Percentiles rank a stretch among this genome's conserved stretches.
These are phyloP conservation scores for Adansonia madagascariensis DNA, from an alignment of 441 rosid species.

Conservation along the genomic window DNA sequence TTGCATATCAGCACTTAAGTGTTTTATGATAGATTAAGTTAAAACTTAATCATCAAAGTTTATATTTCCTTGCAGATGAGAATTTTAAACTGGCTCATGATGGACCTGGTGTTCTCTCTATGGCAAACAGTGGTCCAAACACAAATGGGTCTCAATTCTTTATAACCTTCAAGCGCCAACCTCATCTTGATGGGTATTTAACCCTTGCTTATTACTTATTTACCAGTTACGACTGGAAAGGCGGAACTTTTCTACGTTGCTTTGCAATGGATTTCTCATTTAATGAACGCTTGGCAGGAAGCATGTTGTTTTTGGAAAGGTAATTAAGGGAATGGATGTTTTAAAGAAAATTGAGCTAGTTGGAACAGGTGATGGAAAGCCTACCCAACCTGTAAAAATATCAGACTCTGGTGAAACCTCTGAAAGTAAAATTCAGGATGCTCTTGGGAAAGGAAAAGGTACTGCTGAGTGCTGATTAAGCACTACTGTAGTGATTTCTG, in stretches of 20 bases:
- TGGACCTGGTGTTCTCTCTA: constrained; percentile 84
- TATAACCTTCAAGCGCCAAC: constrained; percentile 75
- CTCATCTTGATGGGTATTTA: constrained; percentile 88
- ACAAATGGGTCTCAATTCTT: constrained; percentile 97
- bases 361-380: constrained; percentile 74
- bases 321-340: constrained; percentile 74
- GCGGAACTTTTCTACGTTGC: not conserved
- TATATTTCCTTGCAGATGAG: constrained; percentile 66
- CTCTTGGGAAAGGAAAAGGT: constrained; percentile 63
- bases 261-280: constrained; percentile 30
- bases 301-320: constrained; percentile 96
- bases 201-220: constrained; percentile 3
- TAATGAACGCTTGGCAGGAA: constrained; percentile 57
- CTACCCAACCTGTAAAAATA: constrained; percentile 63
- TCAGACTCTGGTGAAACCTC: constrained; percentile 73
- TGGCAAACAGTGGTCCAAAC: constrained; percentile 95
- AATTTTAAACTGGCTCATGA: constrained; percentile 79
- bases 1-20: not conserved
- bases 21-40: constrained; percentile 19
- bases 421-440: constrained; percentile 53
- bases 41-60: constrained; percentile 21
- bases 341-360: constrained; percentile 77
- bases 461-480: constrained; percentile 22
- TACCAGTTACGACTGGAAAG: not conserved
- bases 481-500: constrained; percentile 3